Conservation (phyloP, 2,329 filamentous ascomycete species). For the Aspergillus japonicus region DNA sequence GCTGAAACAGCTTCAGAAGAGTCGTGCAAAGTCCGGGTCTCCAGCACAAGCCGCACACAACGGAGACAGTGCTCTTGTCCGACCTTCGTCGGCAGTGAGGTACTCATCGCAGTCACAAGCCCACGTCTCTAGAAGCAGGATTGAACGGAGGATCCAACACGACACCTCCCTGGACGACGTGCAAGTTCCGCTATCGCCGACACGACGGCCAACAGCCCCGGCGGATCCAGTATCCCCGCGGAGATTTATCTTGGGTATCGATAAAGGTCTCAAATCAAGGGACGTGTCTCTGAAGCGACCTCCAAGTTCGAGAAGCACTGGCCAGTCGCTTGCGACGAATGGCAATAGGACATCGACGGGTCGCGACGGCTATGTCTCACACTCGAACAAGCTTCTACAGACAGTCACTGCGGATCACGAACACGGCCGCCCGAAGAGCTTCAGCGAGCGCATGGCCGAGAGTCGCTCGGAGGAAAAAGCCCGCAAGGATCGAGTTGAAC, state of each 20-base stretch:
- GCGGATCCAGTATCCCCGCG: constrained; percentile 70
- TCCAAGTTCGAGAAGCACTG: constrained; percentile 27
- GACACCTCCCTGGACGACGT: constrained; percentile 43
- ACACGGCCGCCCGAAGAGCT: constrained; percentile 54
- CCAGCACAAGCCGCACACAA: constrained; percentile 22
- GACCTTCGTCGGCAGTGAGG: constrained; percentile 27
- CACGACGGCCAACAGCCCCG: constrained; percentile 49
- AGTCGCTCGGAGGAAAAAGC: constrained; percentile 51
- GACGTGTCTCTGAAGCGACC: constrained; percentile 83
- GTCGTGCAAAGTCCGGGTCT: constrained; percentile 30
- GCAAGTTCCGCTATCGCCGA: constrained; percentile 75
- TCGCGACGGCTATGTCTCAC: constrained; percentile 28
- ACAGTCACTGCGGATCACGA: constrained; percentile 16
- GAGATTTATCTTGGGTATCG: constrained; percentile 78
- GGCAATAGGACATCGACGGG: constrained; percentile 21
- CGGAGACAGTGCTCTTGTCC: constrained; percentile 19
- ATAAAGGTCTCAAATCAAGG: constrained; percentile 76
- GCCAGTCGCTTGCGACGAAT: constrained; percentile 29
- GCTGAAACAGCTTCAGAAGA: constrained; percentile 79
- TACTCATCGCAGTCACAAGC: constrained; percentile 23
- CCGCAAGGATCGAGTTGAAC: constrained; percentile 38
- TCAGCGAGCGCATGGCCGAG: constrained; percentile 82
- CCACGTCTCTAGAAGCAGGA: constrained; percentile 16
- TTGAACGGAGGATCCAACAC: constrained; percentile 13
- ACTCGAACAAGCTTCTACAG: constrained; percentile 21